Base-by-base conservation (phyloP, 176 grass and related monocot genomes). In the Calamus simplicifolius region DNA sequence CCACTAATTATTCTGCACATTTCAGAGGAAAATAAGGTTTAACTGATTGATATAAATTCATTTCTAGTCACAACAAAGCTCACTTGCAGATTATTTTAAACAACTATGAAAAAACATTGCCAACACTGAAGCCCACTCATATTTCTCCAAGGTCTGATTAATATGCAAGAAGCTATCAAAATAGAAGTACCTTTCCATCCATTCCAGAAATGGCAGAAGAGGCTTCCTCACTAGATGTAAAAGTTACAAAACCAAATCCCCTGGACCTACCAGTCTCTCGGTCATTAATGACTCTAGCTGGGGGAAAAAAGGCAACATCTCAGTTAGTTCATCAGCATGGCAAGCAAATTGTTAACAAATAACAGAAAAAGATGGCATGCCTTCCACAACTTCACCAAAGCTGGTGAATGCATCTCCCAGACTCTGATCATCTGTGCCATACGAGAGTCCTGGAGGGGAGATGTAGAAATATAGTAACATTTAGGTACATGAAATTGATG, bases 211-310 rank as follows among this genome's bases (percentile, higher is more conserved):
- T 89, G 29, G 94, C 88, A 57, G 88, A 59, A 27, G 87, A 74
- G 73, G 94, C 94, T 8, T 98, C 81, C 29, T 98, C 94, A 48
- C 31, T 53, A 16, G 88, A 88, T 50, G 81, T 58, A 58, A 76
- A 98, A 52, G 81, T 98, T 56, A 98, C 57, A 69, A 98, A 98
- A 23, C 94, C 94, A 83, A 98, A 98, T 50, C 94, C 94, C 76
- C 94, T 89, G 23, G 94, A 98, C 67, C 88, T 88, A 30, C 88
- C 94, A 65, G 88, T 79, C 2, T 92, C 84, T 16, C 85, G 77
- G 51, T 98, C 94, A 4, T 64, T 16, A 48, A 98, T 98, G 58
- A 98, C 73, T 63, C 64, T 86, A 74, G 94, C 94, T 98, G 88
- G 13, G 71, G 12, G 65, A 23, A 23, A 23, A 13, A 56, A 64